phyloP scores from a whole-genome alignment of 176 grass and related monocot genomes.

The Typha latifolia region DNA sequence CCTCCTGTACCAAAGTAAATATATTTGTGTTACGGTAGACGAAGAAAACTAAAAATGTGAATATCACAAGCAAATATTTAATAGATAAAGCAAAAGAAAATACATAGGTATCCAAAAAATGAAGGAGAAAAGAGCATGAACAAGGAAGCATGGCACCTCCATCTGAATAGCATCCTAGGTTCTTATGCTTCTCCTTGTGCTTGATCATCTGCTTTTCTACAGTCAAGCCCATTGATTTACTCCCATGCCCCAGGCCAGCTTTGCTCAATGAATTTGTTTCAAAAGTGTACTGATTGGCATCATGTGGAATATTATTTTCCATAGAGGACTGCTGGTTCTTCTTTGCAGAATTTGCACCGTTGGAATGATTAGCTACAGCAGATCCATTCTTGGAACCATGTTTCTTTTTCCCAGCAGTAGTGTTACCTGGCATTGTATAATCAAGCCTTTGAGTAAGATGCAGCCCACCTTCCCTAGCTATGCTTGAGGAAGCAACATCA shows the following conservation, averaged over 20 bases:
- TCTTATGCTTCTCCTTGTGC: constrained; percentile 26
- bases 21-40: constrained; percentile 11
- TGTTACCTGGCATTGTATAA: constrained; percentile 5
- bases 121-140: background rate
- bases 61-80: constrained; percentile 12
- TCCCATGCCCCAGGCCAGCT: constrained; percentile 20
- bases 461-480: constrained; percentile 13
- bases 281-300: constrained; percentile 30
- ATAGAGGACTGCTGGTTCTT: constrained; percentile 32
- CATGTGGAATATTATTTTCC: constrained; percentile 34
- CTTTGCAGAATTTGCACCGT: constrained; percentile 26
- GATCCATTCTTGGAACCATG: constrained; percentile 21
- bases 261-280: constrained; percentile 31
- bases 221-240: constrained; percentile 42
- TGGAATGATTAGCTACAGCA: constrained; percentile 28
- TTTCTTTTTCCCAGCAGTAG: constrained; percentile 36
- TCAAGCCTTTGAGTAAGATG: constrained; percentile 39
- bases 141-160: constrained; percentile 48
- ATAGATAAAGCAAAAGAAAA: background rate
- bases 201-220: constrained; percentile 54
- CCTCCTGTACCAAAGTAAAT: constrained; percentile 41
- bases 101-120: background rate
- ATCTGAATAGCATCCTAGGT: constrained; percentile 52
- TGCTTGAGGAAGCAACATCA: constrained; percentile 34
- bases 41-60: constrained; percentile 6